A percentile compares a stretch with the other conserved stretches of the same genome.
These are phyloP conservation scores for Eucalyptus polybractea DNA, from an alignment of 345 rosid species.

Conservation along the genomic window DNA sequence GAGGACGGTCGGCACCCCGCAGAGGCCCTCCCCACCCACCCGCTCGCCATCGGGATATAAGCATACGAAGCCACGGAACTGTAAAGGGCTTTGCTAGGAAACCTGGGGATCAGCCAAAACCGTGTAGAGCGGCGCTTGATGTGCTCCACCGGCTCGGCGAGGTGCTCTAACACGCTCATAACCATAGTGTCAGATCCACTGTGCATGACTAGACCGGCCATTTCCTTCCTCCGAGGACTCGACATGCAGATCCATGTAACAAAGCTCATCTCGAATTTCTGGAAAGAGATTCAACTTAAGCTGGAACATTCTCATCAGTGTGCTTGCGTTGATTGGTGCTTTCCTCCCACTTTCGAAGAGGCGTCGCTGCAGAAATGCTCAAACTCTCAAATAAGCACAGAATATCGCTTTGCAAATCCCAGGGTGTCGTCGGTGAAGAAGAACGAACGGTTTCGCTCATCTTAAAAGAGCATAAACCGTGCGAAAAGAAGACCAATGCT, in stretches of 20 bases:
- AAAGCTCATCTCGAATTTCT: neutral
- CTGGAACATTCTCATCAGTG: neutral
- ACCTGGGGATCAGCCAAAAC: neutral
- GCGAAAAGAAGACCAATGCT: neutral
- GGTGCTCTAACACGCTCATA: neutral
- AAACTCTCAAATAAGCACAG: neutral
- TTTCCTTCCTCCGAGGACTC: neutral
- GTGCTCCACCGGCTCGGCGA: neutral
- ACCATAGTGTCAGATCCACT: neutral
- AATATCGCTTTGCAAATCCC: neutral
- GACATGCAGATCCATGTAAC: neutral
- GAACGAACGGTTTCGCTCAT: neutral
- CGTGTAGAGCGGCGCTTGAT: neutral
- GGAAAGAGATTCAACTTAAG: neutral
- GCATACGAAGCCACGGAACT: neutral
- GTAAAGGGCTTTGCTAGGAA: neutral
- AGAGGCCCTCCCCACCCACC: neutral
- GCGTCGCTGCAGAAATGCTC: neutral
- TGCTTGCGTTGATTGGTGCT: neutral
- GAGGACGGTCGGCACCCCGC: neutral
- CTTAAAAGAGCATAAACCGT: neutral
- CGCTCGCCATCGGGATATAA: neutral
- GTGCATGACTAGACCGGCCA: neutral
- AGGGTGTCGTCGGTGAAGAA: neutral
- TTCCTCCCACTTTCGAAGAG: neutral